phyloP scores from a whole-genome alignment of 495 filamentous ascomycete species.

The Jackrogersella minutella region DNA sequence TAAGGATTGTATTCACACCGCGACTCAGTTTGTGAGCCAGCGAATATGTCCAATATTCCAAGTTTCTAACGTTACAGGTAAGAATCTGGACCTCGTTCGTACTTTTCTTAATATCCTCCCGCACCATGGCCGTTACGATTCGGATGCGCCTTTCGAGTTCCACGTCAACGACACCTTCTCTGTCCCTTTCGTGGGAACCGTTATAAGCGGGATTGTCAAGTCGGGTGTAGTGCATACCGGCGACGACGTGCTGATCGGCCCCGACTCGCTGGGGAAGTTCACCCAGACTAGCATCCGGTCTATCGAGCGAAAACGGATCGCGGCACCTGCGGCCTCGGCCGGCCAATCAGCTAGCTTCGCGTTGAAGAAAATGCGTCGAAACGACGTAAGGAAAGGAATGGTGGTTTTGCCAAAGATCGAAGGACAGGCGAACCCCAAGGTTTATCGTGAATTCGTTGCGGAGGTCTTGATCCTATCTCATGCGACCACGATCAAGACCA shows the following conservation, averaged over 20 bases:
- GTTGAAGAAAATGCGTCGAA: conserved; percentile 80
- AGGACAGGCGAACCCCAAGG: conserved; percentile 72
- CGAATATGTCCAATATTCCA: conserved; percentile 98
- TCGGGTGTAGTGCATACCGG: conserved; percentile 87
- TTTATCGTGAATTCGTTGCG: conserved; percentile 90
- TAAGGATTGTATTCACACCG: conserved; percentile 92
- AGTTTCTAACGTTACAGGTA: conserved; percentile 95
- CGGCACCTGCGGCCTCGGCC: conserved; percentile 86
- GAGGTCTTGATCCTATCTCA: conserved; percentile 96
- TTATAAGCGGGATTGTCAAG: conserved; percentile 94
- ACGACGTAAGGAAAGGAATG: conserved; percentile 98
- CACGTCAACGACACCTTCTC: conserved; percentile 98
- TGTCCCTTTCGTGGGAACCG: conserved; percentile 97
- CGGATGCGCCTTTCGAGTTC: conserved; percentile 90
- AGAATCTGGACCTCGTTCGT: conserved; percentile 79
- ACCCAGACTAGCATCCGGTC: conserved; percentile 87
- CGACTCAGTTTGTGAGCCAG: conserved; percentile 93
- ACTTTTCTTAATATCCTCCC: conserved; percentile 96
- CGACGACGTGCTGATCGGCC: conserved; percentile 87
- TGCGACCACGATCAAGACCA: conserved; percentile 97
- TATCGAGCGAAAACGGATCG: conserved; percentile 94
- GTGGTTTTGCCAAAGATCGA: conserved; percentile 89
- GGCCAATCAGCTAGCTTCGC: conserved; percentile 95
- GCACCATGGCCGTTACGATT: conserved; percentile 91
- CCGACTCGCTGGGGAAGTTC: conserved; percentile 92